These are phyloP conservation scores for Aspergillus flavus DNA, from an alignment of 2,329 filamentous ascomycete genomes.

Conservation along the genomic window DNA sequence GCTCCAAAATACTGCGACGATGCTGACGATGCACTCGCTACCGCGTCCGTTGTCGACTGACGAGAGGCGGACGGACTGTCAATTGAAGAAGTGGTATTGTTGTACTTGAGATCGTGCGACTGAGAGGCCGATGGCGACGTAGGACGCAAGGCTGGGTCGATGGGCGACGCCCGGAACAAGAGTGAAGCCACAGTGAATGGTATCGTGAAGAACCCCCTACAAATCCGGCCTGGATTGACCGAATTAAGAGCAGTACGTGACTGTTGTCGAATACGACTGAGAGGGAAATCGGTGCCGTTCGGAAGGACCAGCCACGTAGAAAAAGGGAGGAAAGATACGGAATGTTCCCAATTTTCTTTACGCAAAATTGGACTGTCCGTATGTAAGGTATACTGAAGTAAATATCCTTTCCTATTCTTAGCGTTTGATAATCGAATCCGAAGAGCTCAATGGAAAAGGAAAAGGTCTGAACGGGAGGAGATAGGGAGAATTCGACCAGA, in stretches of 20 bases:
- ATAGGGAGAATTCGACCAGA: slow-evolving; percentile 1
- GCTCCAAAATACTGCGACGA: slow-evolving; percentile 52
- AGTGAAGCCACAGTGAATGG: slow-evolving; percentile 63
- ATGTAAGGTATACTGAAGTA: background rate
- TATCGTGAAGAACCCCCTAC: slow-evolving; percentile 45
- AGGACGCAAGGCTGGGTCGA: slow-evolving; percentile 51
- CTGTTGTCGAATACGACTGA: slow-evolving; percentile 11
- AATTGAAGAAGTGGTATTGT: slow-evolving; percentile 47
- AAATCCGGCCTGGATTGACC: slow-evolving; percentile 38
- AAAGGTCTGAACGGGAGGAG: background rate
- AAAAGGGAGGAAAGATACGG: slow-evolving; percentile 23
- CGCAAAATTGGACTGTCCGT: background rate
- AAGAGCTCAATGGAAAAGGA: background rate
- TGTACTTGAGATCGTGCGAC: slow-evolving; percentile 41
- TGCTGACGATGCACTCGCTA: slow-evolving; percentile 55
- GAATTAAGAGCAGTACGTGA: slow-evolving; percentile 27
- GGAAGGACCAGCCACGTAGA: slow-evolving; percentile 26
- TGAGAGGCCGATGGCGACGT: slow-evolving; percentile 49
- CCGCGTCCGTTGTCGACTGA: slow-evolving; percentile 47
- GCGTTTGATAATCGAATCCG: background rate
- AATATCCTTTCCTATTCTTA: background rate
- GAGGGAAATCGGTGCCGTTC: slow-evolving; percentile 12
- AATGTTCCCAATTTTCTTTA: slow-evolving; percentile 17
- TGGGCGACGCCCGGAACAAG: slow-evolving; percentile 62
- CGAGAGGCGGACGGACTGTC: slow-evolving; percentile 51